These are phyloP conservation scores for Anthoceros angustus DNA, from an alignment of 225 moss, liverwort and hornwort species.

Conservation along the genomic window DNA sequence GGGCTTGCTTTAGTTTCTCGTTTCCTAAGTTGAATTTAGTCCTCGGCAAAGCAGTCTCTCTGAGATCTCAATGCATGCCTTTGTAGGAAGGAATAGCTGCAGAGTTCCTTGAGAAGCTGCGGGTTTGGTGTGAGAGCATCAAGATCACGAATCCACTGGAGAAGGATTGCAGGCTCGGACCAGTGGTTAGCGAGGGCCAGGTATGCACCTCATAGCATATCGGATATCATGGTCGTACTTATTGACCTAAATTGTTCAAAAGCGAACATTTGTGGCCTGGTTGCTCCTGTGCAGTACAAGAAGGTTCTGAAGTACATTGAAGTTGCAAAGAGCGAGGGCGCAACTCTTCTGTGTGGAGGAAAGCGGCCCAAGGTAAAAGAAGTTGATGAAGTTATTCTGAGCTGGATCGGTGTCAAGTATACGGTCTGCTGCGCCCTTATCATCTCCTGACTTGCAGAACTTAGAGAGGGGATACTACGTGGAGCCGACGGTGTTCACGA, in stretches of 20 bases:
- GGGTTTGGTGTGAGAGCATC: constrained; percentile 64
- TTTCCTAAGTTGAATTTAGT: not conserved
- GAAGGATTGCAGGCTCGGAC: constrained; percentile 74
- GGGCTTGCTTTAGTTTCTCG: not conserved
- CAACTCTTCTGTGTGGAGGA: constrained; percentile 71
- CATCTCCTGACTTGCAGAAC: constrained; percentile 30
- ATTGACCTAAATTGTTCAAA: not conserved
- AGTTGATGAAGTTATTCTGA: not conserved
- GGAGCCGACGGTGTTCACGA: constrained; percentile 59
- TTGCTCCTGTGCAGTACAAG: constrained; percentile 59
- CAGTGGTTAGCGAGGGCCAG: constrained; percentile 75
- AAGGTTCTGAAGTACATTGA: constrained; percentile 60
- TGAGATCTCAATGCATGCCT: not conserved
- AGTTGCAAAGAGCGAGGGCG: constrained; percentile 82
- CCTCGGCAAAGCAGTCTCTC: not conserved
- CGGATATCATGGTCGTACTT: not conserved
- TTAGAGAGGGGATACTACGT: constrained; percentile 71
- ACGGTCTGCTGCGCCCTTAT: not conserved
- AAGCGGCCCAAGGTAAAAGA: constrained; percentile 68
- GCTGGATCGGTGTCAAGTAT: not conserved
- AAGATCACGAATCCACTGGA: constrained; percentile 81
- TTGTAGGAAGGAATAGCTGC: constrained; percentile 71
- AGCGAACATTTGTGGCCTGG: not conserved
- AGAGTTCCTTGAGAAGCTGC: constrained; percentile 61
- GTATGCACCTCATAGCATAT: constrained; percentile 16